Evolutionary conservation across 805 yeast species (phyloP).

Genomic region (Hanseniaspora valbyensis): DNA sequence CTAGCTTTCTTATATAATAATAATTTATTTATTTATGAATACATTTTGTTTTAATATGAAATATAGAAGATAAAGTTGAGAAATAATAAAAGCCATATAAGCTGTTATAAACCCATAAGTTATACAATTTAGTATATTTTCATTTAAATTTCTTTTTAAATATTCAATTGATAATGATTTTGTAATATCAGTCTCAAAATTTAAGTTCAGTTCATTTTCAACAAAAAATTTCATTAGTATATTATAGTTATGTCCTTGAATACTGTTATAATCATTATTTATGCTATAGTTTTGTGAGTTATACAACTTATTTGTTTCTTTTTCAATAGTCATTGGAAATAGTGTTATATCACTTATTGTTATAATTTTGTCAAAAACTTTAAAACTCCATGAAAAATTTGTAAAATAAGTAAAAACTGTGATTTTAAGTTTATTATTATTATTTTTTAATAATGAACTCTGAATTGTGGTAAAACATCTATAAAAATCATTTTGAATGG

Average conservation of each 20-base stretch:
- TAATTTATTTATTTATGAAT: background rate
- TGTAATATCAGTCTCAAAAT: background rate
- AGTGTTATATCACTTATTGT: background rate
- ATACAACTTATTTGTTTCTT: too few relatives aligned
- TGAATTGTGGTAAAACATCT: background rate
- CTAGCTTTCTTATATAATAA: too few relatives aligned
- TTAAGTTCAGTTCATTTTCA: background rate
- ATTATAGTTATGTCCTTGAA: background rate
- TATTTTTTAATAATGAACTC: background rate
- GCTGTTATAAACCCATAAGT: background rate
- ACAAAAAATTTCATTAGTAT: background rate
- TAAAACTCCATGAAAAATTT: conserved; percentile 1
- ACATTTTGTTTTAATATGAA: too few relatives aligned
- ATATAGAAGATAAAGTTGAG: too few relatives aligned
- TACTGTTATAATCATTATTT: background rate
- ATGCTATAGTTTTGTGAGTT: background rate
- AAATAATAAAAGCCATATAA: background rate
- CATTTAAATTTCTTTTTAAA: conserved; percentile 5
- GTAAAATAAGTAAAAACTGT: background rate
- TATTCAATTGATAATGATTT: background rate
- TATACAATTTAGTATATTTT: background rate
- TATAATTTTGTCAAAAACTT: background rate
- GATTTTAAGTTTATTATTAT: background rate
- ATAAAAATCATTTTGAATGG: background rate
- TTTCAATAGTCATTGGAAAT: background rate